Evolutionary conservation across 345 rosid species (phyloP).

Genomic region (Trapa incisa): DNA sequence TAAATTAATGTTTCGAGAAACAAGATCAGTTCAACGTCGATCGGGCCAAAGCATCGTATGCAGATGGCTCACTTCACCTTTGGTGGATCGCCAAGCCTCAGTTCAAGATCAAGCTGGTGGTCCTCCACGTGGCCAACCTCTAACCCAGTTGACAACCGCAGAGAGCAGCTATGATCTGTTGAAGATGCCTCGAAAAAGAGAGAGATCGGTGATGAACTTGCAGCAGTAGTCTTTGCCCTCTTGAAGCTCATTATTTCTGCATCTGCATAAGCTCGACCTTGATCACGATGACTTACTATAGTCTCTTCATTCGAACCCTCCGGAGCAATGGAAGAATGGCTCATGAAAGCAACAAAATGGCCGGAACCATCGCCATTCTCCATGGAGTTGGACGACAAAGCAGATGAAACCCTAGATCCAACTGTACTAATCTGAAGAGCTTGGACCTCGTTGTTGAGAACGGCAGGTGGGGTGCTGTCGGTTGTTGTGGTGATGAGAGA

Average conservation of each 20-base stretch:
- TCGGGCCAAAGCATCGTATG: too few species aligned
- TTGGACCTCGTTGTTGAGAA: not conserved
- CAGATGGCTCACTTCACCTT: not conserved
- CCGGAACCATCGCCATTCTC: not conserved
- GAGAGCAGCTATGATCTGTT: not conserved
- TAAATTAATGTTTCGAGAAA: too few species aligned
- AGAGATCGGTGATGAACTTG: not conserved
- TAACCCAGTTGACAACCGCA: not conserved
- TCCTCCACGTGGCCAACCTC: slow-evolving; percentile 1
- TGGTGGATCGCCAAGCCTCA: slow-evolving; percentile 7
- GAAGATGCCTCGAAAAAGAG: not conserved
- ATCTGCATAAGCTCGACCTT: not conserved
- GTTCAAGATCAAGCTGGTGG: slow-evolving; percentile 6
- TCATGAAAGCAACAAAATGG: not conserved
- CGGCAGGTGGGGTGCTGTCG: not conserved
- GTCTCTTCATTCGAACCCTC: not conserved
- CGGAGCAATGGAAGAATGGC: not conserved
- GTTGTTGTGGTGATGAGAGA: slow-evolving; percentile 7
- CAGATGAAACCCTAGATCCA: not conserved
- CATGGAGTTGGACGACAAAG: too few species aligned
- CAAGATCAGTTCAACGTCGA: too few species aligned
- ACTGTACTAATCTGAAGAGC: not conserved
- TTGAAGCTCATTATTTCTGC: not conserved
- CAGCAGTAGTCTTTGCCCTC: not conserved
- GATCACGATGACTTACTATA: not conserved